These are phyloP conservation scores for Coccomyxa sp. DNA, from an alignment of 139 green algal genomes.

Conservation along the genomic window DNA sequence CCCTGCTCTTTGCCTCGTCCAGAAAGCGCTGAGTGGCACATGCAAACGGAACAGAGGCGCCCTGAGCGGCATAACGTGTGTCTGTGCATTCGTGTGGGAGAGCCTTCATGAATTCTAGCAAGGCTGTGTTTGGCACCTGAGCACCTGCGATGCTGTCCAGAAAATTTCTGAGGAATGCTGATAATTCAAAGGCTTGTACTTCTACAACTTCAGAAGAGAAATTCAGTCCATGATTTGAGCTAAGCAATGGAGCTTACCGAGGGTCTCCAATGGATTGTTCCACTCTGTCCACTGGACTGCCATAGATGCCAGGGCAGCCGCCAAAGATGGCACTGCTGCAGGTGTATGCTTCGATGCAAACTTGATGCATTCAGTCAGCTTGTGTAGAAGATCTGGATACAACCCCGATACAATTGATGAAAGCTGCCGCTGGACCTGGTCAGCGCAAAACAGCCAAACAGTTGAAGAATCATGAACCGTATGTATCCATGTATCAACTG, in stretches of 20 bases:
- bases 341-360: neutral
- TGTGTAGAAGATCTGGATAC: neutral
- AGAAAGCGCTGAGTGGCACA: too few species aligned
- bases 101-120: neutral
- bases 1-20: too few species aligned
- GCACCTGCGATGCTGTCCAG: neutral
- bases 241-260: neutral
- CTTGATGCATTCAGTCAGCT: neutral
- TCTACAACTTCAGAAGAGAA: too few species aligned
- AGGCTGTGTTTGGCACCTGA: neutral
- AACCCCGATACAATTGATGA: neutral
- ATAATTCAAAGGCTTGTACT: too few species aligned
- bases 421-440: neutral
- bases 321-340: neutral
- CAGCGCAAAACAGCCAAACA: too few species aligned
- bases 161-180: neutral
- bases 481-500: too few species aligned
- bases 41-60: too few species aligned
- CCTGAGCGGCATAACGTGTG: too few species aligned
- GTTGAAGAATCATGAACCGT: too few species aligned
- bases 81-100: neutral
- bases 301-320: neutral
- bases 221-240: too few species aligned
- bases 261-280: neutral
- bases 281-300: neutral